Conservation (phyloP, 371 early-diverging fungal species). For the Haplosporangium sp. region DNA sequence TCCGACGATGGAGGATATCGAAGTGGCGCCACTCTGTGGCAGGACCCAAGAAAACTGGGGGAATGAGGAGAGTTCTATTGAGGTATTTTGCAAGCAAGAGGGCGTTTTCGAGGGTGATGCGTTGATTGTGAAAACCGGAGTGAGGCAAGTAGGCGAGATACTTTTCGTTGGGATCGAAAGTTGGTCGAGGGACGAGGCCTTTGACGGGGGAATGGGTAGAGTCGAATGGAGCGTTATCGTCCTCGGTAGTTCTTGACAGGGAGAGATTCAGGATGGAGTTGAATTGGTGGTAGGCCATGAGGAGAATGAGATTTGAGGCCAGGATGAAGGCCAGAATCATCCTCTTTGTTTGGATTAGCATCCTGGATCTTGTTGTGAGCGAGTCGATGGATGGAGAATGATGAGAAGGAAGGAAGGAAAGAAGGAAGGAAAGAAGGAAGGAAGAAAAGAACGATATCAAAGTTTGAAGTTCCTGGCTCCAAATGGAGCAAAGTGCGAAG, state of each 20-base stretch:
- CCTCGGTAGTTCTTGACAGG: background rate
- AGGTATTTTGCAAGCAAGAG: slow-evolving; percentile 65
- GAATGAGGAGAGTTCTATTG: slow-evolving; percentile 67
- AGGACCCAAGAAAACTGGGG: slow-evolving; percentile 69
- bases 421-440: background rate
- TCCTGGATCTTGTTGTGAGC: slow-evolving; percentile 6
- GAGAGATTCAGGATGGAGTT: slow-evolving; percentile 10
- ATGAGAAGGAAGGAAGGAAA: background rate
- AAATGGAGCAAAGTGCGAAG: slow-evolving; percentile 2
- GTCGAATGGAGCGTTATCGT: background rate
- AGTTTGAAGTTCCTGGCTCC: background rate
- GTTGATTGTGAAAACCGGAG: slow-evolving; percentile 68
- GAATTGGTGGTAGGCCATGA: slow-evolving; percentile 29
- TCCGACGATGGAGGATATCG: slow-evolving; percentile 64
- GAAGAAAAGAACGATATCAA: background rate
- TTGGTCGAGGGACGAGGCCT: slow-evolving; percentile 27
- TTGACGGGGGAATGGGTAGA: background rate
- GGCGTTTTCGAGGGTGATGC: slow-evolving; percentile 69
- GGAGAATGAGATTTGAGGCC: slow-evolving; percentile 25
- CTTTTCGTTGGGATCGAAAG: slow-evolving; percentile 36
- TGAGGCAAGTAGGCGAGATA: slow-evolving; percentile 70
- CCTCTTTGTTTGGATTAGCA: slow-evolving; percentile 38
- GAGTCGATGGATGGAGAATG: background rate
- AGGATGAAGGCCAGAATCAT: slow-evolving; percentile 31
- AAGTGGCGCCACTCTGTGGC: slow-evolving; percentile 67